A percentile compares a stretch with the other conserved stretches of the same genome.
phyloP scores from a whole-genome alignment of 495 filamentous ascomycete species.

The Hypoxylon subgilvum region DNA sequence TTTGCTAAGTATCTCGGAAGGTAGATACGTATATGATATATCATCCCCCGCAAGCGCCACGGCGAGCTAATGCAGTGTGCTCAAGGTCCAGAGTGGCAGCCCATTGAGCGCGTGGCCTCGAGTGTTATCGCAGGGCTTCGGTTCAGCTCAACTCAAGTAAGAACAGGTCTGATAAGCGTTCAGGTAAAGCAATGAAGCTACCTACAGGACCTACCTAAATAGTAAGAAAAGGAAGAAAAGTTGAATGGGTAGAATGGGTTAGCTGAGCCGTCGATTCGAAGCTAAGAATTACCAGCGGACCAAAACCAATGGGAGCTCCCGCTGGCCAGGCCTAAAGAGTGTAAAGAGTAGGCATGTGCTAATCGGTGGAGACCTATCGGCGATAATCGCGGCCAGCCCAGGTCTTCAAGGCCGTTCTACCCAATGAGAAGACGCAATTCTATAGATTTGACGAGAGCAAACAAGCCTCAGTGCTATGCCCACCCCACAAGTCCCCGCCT shows the following conservation, averaged over 20 bases:
- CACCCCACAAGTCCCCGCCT: constrained; percentile 31
- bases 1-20: constrained; percentile 2
- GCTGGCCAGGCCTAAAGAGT: constrained; percentile 29
- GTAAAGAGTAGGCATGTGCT: too few species aligned
- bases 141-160: constrained; percentile 8
- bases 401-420: constrained; percentile 3
- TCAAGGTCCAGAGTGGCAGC: too few species aligned
- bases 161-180: not conserved
- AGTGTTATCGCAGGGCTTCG: constrained; percentile 14
- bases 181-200: not conserved
- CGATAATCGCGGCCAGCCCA: constrained; percentile 24
- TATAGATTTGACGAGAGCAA: constrained; percentile 23
- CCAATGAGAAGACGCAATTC: constrained; percentile 19
- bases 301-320: constrained; percentile 31
- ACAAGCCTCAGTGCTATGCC: constrained; percentile 1
- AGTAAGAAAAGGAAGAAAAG: not conserved
- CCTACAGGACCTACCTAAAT: not conserved
- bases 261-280: not conserved
- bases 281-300: constrained; percentile 15
- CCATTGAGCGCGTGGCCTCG: not conserved
- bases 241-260: not conserved
- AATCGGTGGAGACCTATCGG: constrained; percentile 23
- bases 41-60: constrained; percentile 18
- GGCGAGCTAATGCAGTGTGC: constrained; percentile 21
- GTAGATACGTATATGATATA: too few species aligned